Percentiles rank a stretch among this genome's conserved stretches.
phyloP scores from a whole-genome alignment of 345 rosid genomes.

The Ricinus communis region DNA sequence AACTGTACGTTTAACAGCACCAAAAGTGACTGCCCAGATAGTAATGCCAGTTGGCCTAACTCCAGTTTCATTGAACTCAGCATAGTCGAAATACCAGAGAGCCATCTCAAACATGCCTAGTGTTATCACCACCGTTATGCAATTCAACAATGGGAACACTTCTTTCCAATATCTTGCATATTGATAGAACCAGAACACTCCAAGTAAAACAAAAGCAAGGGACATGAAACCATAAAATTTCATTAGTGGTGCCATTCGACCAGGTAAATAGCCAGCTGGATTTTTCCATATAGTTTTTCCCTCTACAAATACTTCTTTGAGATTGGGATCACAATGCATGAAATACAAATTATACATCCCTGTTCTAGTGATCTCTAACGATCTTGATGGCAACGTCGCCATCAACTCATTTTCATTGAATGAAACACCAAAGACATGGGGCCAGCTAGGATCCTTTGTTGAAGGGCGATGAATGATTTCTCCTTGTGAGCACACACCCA shows the following conservation, averaged over 20 bases:
- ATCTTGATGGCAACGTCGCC: slow-evolving; percentile 50
- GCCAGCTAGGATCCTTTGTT: slow-evolving; percentile 60
- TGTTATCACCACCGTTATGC: slow-evolving; percentile 80
- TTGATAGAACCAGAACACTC: slow-evolving; percentile 90
- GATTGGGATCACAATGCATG: slow-evolving; percentile 77
- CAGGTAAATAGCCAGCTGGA: slow-evolving; percentile 85
- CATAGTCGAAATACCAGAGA: slow-evolving; percentile 93
- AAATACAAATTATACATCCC: slow-evolving; percentile 97
- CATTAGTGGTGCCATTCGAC: slow-evolving; percentile 97
- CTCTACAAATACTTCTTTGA: slow-evolving; percentile 59
- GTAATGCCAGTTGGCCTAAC: slow-evolving; percentile 84
- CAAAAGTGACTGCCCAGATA: slow-evolving; percentile 89
- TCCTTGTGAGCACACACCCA: slow-evolving; percentile 76
- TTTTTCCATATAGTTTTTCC: slow-evolving; percentile 97
- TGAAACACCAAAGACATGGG: slow-evolving; percentile 62
- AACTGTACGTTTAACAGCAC: slow-evolving; percentile 67
- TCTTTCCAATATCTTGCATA: slow-evolving; percentile 92
- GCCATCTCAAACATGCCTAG: slow-evolving; percentile 97
- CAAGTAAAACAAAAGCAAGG: slow-evolving; percentile 80
- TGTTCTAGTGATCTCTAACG: slow-evolving; percentile 63
- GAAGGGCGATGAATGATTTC: slow-evolving; percentile 86
- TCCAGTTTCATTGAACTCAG: slow-evolving; percentile 84
- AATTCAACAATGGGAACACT: slow-evolving; percentile 85
- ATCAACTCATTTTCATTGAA: slow-evolving; percentile 46
- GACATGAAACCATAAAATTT: slow-evolving; percentile 87